phyloP scores from a whole-genome alignment of 129 eudicot genomes.

The Tanacetum coccineum region DNA sequence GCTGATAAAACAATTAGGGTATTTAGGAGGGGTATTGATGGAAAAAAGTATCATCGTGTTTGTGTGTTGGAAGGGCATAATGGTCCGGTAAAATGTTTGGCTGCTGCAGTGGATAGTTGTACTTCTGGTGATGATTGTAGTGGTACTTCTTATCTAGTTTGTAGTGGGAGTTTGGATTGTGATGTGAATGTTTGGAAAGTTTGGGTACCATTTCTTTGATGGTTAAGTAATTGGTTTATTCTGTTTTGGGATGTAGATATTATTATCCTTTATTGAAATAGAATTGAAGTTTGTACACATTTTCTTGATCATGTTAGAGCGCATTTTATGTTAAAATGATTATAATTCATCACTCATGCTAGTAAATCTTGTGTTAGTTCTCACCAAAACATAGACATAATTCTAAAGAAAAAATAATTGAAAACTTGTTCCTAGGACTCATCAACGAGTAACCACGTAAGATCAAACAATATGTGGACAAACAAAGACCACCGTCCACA shows the following conservation, averaged over 20 bases:
- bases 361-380: too few species aligned
- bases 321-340: too few species aligned
- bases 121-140: conserved; percentile 1
- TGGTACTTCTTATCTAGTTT: conserved; percentile 34
- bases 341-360: too few species aligned
- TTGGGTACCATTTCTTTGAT: conserved; percentile 49
- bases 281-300: too few species aligned
- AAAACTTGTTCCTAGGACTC: too few species aligned
- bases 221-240: background rate
- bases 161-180: conserved; percentile 87
- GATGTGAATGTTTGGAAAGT: conserved; percentile 71
- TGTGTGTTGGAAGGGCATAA: conserved; percentile 77
- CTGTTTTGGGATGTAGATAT: conserved; percentile 14
- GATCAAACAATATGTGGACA: too few species aligned
- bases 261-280: background rate
- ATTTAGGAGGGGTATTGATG: conserved; percentile 56
- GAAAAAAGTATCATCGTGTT: conserved; percentile 49
- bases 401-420: too few species aligned
- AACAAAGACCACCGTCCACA: too few species aligned
- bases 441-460: too few species aligned
- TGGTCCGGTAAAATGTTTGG: conserved; percentile 73
- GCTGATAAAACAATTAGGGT: conserved; percentile 79
- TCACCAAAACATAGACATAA: too few species aligned
- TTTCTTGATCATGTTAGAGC: too few species aligned
- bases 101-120: conserved; percentile 49